These are phyloP conservation scores for Aspergillus fischeri DNA, from an alignment of 2,329 filamentous ascomycete genomes.

Conservation along the genomic window DNA sequence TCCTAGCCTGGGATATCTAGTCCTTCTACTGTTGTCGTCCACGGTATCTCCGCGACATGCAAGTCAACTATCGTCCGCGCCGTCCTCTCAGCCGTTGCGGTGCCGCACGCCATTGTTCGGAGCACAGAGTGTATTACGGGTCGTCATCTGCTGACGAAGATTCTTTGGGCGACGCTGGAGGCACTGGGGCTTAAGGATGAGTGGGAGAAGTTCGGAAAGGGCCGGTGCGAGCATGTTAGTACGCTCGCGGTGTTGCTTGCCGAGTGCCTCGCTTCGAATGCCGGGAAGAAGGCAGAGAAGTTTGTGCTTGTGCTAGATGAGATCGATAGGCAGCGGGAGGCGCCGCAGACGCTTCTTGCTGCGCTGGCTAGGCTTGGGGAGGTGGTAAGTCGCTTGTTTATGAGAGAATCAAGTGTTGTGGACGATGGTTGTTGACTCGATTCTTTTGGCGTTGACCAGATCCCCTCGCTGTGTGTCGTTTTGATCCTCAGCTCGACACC, in stretches of 20 bases:
- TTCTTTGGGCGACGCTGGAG: slow-evolving; percentile 37
- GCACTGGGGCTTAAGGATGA: slow-evolving; percentile 34
- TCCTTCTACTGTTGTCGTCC: slow-evolving; percentile 69
- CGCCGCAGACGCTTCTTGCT: slow-evolving; percentile 71
- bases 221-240: slow-evolving; percentile 75
- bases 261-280: slow-evolving; percentile 31
- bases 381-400: slow-evolving; percentile 52
- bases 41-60: slow-evolving; percentile 82
- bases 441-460: slow-evolving; percentile 47
- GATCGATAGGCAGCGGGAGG: slow-evolving; percentile 79
- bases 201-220: slow-evolving; percentile 46
- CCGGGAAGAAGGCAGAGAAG: slow-evolving; percentile 42
- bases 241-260: slow-evolving; percentile 69
- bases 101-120: slow-evolving; percentile 39
- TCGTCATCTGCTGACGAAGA: slow-evolving; percentile 44
- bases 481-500: slow-evolving; percentile 69
- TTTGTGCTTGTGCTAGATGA: slow-evolving; percentile 85
- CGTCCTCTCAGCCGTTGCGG: slow-evolving; percentile 59
- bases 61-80: slow-evolving; percentile 69
- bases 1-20: slow-evolving; percentile 51
- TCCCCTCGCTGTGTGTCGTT: slow-evolving; percentile 71
- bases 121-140: slow-evolving; percentile 45
- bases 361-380: slow-evolving; percentile 79
- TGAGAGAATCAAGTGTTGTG: not conserved
- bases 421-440: not conserved